These are phyloP conservation scores for Xylaria telfairii DNA, from an alignment of 495 filamentous ascomycete genomes.

Conservation along the genomic window DNA sequence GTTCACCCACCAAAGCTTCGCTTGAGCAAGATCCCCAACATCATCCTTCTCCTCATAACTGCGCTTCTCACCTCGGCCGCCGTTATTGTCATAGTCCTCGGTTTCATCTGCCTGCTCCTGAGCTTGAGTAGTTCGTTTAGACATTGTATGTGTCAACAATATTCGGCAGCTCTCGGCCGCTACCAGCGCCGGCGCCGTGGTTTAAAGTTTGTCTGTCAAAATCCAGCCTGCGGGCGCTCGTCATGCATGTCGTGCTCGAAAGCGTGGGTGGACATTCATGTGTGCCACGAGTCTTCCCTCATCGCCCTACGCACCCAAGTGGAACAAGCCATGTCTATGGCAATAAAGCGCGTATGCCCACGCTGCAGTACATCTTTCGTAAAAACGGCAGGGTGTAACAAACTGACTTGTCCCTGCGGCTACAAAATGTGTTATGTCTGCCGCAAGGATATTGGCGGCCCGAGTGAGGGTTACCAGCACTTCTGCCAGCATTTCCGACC, in stretches of 20 bases:
- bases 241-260: conserved; percentile 80
- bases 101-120: conserved; percentile 45
- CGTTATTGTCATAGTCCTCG: conserved; percentile 50
- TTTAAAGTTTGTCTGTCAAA: conserved; percentile 75
- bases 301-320: conserved; percentile 83
- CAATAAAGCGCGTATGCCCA: conserved; percentile 94
- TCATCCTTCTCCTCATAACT: conserved; percentile 49
- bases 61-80: conserved; percentile 60
- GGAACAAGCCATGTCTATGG: conserved; percentile 88
- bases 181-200: conserved; percentile 67
- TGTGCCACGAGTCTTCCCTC: conserved; percentile 83
- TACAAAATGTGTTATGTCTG: conserved; percentile 98
- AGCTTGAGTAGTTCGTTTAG: conserved; percentile 41
- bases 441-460: conserved; percentile 63
- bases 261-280: conserved; percentile 72
- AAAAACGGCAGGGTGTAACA: conserved; percentile 93
- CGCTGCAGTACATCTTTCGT: conserved; percentile 88
- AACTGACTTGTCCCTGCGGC: conserved; percentile 94
- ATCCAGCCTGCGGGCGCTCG: conserved; percentile 64
- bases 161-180: conserved; percentile 60
- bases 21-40: conserved; percentile 48
- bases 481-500: conserved; percentile 97
- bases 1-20: conserved; percentile 57
- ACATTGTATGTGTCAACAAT: conserved; percentile 39
- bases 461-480: conserved; percentile 72